Base-by-base conservation (phyloP, 805 yeast species). In the Candida ovalis region DNA sequence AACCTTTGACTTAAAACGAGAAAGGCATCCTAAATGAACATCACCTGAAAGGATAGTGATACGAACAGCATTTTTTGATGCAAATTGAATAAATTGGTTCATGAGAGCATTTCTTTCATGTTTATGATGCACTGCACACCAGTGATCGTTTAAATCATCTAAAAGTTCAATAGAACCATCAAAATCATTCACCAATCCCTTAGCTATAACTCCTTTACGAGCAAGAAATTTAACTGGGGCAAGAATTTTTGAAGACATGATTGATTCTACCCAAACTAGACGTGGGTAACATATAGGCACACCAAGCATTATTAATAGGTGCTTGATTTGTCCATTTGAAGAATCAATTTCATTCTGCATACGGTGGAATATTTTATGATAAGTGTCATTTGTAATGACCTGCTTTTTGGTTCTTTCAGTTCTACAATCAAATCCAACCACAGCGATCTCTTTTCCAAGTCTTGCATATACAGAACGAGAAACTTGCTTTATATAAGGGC, bases 201-300 rank as follows among this genome's bases (percentile, higher is more conserved):
- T 75, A 43, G 82, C 77, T 32, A 83, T 63, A 37, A 86, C 67
- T 2, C 90, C 89, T 48, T 75, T 77, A 47, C 77, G 73, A 2
- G 92, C 80, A 23, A 84, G 57, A 48, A 62, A 75, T 60, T 83
- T 81, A 4, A 88, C 47, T 1, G 96, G 97, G 7, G 70, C 72
- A 47, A 92, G 69, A 2, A 80, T 54, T 32, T 64, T 71, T 23
- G 90, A 82, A 6, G 82, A 77, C 61, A 92, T 77, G 23, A 92
- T 54, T 62, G 77, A 74, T 68, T 94, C 98, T 30, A 89, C 73
- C 92, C 96, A 88, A 2, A 91, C 97, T 62, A 94, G 73, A 55
- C 98, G 77, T 2, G 99, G 98, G 62, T 92, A 92, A 37, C 94
- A 87, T 47, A 94, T 88, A 2, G 99, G 99, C 13, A 92, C 96